Conservation (phyloP, 2,329 filamentous ascomycete species). For the Trichophyton benhamiae region DNA sequence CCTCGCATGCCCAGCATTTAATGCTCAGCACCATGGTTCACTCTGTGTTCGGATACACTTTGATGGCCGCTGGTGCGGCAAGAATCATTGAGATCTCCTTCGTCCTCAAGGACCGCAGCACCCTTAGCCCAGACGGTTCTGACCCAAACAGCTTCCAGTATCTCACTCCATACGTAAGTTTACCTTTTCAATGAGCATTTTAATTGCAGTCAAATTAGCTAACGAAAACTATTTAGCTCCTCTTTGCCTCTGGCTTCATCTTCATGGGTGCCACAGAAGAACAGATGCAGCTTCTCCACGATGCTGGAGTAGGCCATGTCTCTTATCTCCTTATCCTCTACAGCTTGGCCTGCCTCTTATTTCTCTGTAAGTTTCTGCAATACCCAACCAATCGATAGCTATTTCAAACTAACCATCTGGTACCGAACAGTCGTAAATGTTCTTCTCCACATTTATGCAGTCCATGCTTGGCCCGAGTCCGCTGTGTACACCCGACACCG, state of each 20-base stretch:
- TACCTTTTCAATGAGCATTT: constrained; percentile 6
- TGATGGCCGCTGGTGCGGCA: constrained; percentile 77
- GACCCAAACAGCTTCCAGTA: constrained; percentile 64
- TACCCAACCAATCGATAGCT: constrained; percentile 9
- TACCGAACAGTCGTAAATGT: constrained; percentile 57
- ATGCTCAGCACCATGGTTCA: constrained; percentile 81
- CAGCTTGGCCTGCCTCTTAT: constrained; percentile 78
- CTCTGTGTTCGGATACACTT: constrained; percentile 78
- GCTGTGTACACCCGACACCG: constrained; percentile 12
- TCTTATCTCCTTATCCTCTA: constrained; percentile 86
- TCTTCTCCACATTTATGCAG: constrained; percentile 72
- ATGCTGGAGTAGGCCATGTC: constrained; percentile 70
- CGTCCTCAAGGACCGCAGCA: constrained; percentile 59
- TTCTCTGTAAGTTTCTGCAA: constrained; percentile 52
- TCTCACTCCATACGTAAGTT: constrained; percentile 56
- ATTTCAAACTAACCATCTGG: constrained; percentile 5
- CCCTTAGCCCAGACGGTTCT: constrained; percentile 53
- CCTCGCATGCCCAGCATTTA: constrained; percentile 71
- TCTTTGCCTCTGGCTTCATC: constrained; percentile 85
- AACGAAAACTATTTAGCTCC: constrained; percentile 44
- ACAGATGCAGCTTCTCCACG: constrained; percentile 69
- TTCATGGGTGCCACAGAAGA: constrained; percentile 98
- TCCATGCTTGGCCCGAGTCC: constrained; percentile 40
- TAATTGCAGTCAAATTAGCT: neutral
- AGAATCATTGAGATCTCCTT: constrained; percentile 88